phyloP scores from a whole-genome alignment of 2,329 filamentous ascomycete species.

The Trichophyton schoenleinii region DNA sequence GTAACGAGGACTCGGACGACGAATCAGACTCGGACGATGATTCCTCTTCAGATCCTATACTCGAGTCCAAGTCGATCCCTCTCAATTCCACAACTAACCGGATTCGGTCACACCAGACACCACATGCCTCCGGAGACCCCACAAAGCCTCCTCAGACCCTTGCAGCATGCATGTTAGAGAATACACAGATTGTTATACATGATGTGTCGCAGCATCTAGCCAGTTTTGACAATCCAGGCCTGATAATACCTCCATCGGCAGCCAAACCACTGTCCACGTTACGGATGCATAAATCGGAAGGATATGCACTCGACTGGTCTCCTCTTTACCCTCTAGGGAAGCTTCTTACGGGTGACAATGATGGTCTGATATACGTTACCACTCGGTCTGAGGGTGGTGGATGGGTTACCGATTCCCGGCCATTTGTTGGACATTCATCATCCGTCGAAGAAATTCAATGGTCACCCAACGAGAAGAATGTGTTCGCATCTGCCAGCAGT shows the following conservation, averaged over 20 bases:
- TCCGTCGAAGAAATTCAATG: constrained; percentile 94
- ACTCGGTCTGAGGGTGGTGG: constrained; percentile 76
- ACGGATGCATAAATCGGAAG: constrained; percentile 81
- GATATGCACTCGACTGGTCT: constrained; percentile 96
- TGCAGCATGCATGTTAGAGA: constrained; percentile 86
- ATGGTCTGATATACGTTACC: constrained; percentile 79
- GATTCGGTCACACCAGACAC: constrained; percentile 73
- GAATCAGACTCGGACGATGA: constrained; percentile 61
- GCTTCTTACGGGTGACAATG: constrained; percentile 80
- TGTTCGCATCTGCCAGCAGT: constrained; percentile 86
- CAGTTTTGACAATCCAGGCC: constrained; percentile 82
- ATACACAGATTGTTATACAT: constrained; percentile 77
- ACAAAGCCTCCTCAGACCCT: constrained; percentile 66
- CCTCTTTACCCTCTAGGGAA: constrained; percentile 67
- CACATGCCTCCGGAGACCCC: constrained; percentile 49
- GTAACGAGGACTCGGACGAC: constrained; percentile 56
- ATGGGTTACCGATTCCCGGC: constrained; percentile 72
- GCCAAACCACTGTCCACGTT: constrained; percentile 82
- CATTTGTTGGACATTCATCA: constrained; percentile 71
- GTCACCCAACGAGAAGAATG: constrained; percentile 84
- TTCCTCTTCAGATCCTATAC: constrained; percentile 66
- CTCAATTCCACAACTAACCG: constrained; percentile 83
- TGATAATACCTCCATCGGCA: constrained; percentile 63
- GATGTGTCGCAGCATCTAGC: constrained; percentile 81
- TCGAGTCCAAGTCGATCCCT: constrained; percentile 84